Conservation (phyloP, 1,284 basidiomycete genomes). For the Vanrija pseudolonga region DNA sequence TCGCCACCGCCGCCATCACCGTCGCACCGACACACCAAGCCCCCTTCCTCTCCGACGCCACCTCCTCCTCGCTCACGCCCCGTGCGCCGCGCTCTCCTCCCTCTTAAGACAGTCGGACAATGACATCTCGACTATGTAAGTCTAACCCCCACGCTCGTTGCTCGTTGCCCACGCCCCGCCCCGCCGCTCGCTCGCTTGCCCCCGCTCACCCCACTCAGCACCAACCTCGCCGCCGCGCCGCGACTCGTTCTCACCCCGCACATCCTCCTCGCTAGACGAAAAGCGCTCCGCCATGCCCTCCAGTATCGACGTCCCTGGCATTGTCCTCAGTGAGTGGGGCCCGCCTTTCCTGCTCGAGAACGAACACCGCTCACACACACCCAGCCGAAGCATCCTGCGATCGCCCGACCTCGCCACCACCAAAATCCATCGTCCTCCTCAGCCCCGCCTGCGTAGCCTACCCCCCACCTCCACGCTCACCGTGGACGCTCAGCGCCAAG, state of each 20-base stretch:
- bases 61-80: too few species aligned
- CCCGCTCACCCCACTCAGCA: not conserved
- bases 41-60: too few species aligned
- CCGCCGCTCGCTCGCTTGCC: not conserved
- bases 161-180: not conserved
- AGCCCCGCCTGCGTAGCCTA: constrained; percentile 18
- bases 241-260: not conserved
- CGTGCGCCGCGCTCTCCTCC: too few species aligned
- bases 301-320: constrained; percentile 21
- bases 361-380: not conserved
- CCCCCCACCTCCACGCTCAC: not conserved
- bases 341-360: not conserved
- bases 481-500: not conserved
- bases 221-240: not conserved
- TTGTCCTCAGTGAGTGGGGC: constrained; percentile 21
- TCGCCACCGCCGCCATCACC: too few species aligned
- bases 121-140: too few species aligned
- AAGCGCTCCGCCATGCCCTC: not conserved
- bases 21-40: too few species aligned
- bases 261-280: not conserved
- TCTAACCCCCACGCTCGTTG: not conserved
- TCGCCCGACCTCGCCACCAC: constrained; percentile 15
- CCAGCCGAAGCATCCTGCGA: constrained; percentile 1
- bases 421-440: constrained; percentile 27
- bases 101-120: too few species aligned